Percentiles rank a stretch among this genome's conserved stretches.
These are phyloP conservation scores for Rhizophagus clarus DNA, from an alignment of 192 early-diverging fungal genomes.

Conservation along the genomic window DNA sequence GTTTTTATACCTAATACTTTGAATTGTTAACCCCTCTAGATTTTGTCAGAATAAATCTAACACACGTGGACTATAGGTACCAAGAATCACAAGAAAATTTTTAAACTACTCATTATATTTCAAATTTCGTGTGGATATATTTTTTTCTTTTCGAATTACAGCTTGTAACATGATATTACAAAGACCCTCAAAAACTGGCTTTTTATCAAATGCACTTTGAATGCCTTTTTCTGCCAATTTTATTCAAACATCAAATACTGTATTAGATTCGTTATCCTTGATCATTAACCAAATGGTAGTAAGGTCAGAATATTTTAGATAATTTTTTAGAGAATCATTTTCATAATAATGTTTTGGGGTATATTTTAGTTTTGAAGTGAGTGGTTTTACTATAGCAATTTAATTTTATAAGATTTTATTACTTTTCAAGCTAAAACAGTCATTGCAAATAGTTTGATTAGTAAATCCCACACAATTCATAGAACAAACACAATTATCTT, in stretches of 20 bases:
- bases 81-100: conserved; percentile 4
- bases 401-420: too few relatives aligned
- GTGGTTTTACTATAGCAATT: conserved; percentile 22
- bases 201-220: background rate
- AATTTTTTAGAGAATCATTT: background rate
- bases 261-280: background rate
- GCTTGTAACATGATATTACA: background rate
- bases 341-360: background rate
- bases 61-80: background rate
- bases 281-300: background rate
- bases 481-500: too few relatives aligned
- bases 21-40: background rate
- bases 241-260: background rate
- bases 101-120: background rate
- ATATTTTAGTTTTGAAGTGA: conserved; percentile 5
- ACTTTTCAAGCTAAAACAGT: too few relatives aligned
- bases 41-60: background rate
- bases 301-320: background rate
- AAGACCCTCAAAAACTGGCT: background rate
- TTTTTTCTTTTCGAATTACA: conserved; percentile 3
- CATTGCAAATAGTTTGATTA: too few relatives aligned
- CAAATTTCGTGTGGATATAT: background rate
- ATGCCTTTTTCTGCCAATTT: background rate
- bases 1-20: background rate
- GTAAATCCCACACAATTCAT: too few relatives aligned